These are phyloP conservation scores for Medicago truncatula DNA, from an alignment of 306 rosid species.

Conservation along the genomic window MtrunA17r5.0-ANR NC_053045.1:49928501-49929000, in stretches of 20 bases:
- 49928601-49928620: too few relatives aligned
- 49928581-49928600: too few relatives aligned
- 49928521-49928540: conserved; percentile 81
- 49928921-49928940: not conserved
- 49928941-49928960: not conserved
- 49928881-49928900: conserved; percentile 16
- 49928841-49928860: not conserved
- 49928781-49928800: conserved; percentile 4
- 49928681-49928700: conserved; percentile 21
- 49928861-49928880: not conserved
- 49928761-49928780: conserved; percentile 30
- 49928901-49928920: conserved; percentile 19
- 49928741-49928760: conserved; percentile 59
- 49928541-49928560: conserved; percentile 80
- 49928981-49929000: not conserved
- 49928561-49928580: conserved; percentile 38
- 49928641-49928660: not conserved
- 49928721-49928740: conserved; percentile 72
- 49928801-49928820: conserved; percentile 4
- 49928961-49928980: not conserved
- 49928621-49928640: too few relatives aligned
- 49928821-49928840: conserved; percentile 27
- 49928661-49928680: not conserved
- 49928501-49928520: conserved; percentile 75
- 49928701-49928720: conserved; percentile 77